phyloP scores from a whole-genome alignment of 176 grass and related monocot species.

The Oryza glaberrima region DNA sequence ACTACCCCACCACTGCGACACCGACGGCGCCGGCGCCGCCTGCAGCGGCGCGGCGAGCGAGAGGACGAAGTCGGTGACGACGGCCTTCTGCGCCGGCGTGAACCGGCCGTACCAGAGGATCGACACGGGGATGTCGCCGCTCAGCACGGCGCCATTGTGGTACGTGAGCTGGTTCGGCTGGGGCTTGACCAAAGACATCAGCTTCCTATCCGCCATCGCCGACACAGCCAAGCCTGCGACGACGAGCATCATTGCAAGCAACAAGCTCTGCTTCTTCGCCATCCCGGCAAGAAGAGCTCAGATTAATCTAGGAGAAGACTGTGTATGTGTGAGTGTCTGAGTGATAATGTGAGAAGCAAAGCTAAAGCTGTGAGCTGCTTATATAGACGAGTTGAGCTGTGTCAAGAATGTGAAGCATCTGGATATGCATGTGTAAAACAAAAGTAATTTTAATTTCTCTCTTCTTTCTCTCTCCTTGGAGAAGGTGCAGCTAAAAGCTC shows the following conservation, averaged over 20 bases:
- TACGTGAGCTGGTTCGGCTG: conserved; percentile 61
- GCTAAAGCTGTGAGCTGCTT: not conserved
- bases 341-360: not conserved
- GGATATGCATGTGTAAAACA: not conserved
- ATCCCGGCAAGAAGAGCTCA: conserved; percentile 2
- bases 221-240: conserved; percentile 9
- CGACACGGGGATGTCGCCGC: conserved; percentile 57
- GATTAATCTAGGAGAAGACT: not conserved
- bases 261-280: conserved; percentile 22
- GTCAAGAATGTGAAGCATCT: not conserved
- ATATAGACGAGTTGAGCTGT: conserved; percentile 8
- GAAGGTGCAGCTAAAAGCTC: not conserved
- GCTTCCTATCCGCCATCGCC: conserved; percentile 43
- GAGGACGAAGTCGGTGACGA: conserved; percentile 75
- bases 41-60: conserved; percentile 40
- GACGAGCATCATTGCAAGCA: conserved; percentile 28
- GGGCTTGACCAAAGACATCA: conserved; percentile 51
- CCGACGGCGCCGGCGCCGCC: conserved; percentile 37
- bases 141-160: conserved; percentile 66
- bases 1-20: conserved; percentile 66
- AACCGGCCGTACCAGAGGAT: conserved; percentile 71
- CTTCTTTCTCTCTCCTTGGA: not conserved
- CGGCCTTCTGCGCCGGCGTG: conserved; percentile 58
- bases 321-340: not conserved
- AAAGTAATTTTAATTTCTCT: not conserved